Percentiles rank a stretch among this genome's conserved stretches.
Evolutionary conservation across 352 stramenopile species (phyloP).

Genomic region (Phytophthora ohioensis): DNA sequence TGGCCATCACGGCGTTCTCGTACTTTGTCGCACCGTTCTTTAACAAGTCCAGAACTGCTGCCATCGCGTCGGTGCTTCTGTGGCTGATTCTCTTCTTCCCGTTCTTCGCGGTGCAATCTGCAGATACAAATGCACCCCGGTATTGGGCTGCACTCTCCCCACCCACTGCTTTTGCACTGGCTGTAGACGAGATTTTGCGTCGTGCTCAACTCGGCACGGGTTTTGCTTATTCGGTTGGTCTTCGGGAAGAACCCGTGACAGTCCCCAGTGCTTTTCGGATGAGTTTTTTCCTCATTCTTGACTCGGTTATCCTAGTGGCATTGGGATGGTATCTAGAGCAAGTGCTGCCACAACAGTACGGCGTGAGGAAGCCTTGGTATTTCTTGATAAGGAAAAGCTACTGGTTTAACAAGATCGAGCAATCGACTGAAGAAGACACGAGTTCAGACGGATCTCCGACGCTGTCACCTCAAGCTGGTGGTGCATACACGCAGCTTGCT

Average conservation of each 20-base stretch:
- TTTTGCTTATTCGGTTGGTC: conserved; percentile 65
- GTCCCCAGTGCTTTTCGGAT: conserved; percentile 60
- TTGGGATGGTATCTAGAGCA: conserved; percentile 94
- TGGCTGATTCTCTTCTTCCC: conserved; percentile 84
- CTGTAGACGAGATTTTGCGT: conserved; percentile 65
- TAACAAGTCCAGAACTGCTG: conserved; percentile 68
- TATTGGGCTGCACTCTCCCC: conserved; percentile 66
- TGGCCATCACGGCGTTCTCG: conserved; percentile 72
- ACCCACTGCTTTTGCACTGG: conserved; percentile 73
- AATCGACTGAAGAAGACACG: conserved; percentile 5
- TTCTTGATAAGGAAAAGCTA: conserved; percentile 80
- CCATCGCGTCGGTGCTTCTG: conserved; percentile 69
- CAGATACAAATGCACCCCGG: conserved; percentile 45
- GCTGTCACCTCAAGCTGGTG: conserved; percentile 36
- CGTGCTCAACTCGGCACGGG: conserved; percentile 67
- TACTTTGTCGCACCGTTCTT: conserved; percentile 78
- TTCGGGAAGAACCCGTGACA: conserved; percentile 45
- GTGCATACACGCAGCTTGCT: conserved; percentile 25
- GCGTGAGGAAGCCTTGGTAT: conserved; percentile 89
- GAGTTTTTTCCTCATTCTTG: conserved; percentile 74
- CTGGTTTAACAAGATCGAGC: conserved; percentile 39
- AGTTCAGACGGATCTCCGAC: conserved; percentile 5
- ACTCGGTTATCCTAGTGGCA: conserved; percentile 82
- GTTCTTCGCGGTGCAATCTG: conserved; percentile 69
- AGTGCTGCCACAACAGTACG: conserved; percentile 92